Evolutionary conservation across 805 yeast species (phyloP), one percentile per base, ranked within the genome.

Genomic region (Yarrowia keelungensis): DNA sequence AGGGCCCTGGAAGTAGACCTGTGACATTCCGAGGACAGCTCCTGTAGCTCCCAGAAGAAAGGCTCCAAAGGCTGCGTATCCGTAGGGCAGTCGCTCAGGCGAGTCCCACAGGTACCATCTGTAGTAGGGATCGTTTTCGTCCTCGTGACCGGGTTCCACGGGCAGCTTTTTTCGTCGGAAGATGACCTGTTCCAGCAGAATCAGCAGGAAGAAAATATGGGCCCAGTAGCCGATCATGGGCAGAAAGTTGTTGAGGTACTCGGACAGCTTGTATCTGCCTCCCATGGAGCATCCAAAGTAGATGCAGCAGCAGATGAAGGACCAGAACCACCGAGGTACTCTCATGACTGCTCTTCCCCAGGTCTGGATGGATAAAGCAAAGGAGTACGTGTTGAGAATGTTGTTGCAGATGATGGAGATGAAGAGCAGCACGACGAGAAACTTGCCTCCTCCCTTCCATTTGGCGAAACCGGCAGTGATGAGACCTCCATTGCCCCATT

Each of bases 211-310:
- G 76, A 91, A 92, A 79, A 91, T 90, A 69, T 93, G 86, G 69
- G 90, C 85, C 97, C 97, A 91, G 79, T 91, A 91, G 1, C 97
- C 97, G 69, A 91, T 85, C 97, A 91, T 91, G 10, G 97, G 97
- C 74, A 91, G 80, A 78, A 91, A 91, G 74, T 91, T 91, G 11
- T 91, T 87, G 72, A 91, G 80, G 70, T 92, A 90, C 2, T 86
- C 82, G 69, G 91, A 82, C 75, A 92, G 89, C 73, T 88, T 87
- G 75, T 88, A 80, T 73, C 89, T 83, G 11, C 97, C 97, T 26
- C 85, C 93, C 70, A 91, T 79, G 1, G 97, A 88, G 75, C 91
- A 84, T 3, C 89, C 86, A 71, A 90, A 80, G 74, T 88, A 89
- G 26, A 89, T 79, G 0, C 81, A 84, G 14, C 92, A 88, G 32